Evolutionary conservation across 345 rosid species (phyloP), one percentile per base, ranked within the genome.

Genomic region (Reutealis trisperma): DNA sequence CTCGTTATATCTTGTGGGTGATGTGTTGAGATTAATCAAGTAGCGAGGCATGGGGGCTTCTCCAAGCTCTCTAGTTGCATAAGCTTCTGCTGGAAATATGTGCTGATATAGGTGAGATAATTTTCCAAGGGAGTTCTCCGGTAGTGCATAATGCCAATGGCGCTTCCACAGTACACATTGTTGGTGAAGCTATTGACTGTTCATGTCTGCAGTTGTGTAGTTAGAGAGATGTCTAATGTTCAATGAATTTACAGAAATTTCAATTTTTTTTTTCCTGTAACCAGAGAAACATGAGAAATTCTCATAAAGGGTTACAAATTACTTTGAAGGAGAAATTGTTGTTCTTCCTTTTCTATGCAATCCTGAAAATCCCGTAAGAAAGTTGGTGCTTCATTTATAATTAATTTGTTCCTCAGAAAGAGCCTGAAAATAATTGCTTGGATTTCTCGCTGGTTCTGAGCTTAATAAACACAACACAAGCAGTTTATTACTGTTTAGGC

Each of bases 1-100:
- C 34, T 96, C 99, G 5, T 84, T 93, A 75, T 95, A 92, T 81
- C 97, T 96, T 32, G 93, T 96, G 73, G 99, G 99, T 52, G 99
- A 96, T 77, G 90, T 91, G 51, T 77, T 96, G 85, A 88, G 88
- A 88, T 83, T 91, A 71, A 74, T 96, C 78, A 96, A 75, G 84
- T 91, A 87, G 82, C 89, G 87, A 91, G 61, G 37, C 63, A 12
- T 16, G 6, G 15, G 34, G 27, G 15, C 7, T 22, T 24, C 32
- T 19, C 61, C 14, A 71, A 70, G 77, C 44, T 42, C 60, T 41
- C 61, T 10, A 16, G 18, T 73, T 54, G 67, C 72, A 71, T 32
- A 47, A 12, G 5, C 42, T 37, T 5, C 27, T 22, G 68, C 58
- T 58, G 67, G 25, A 73, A 44, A 74, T 69, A 69, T 16, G 44